Evolutionary conservation across 1,284 basidiomycete species (phyloP).

Genomic region (Baeospora myosura): DNA sequence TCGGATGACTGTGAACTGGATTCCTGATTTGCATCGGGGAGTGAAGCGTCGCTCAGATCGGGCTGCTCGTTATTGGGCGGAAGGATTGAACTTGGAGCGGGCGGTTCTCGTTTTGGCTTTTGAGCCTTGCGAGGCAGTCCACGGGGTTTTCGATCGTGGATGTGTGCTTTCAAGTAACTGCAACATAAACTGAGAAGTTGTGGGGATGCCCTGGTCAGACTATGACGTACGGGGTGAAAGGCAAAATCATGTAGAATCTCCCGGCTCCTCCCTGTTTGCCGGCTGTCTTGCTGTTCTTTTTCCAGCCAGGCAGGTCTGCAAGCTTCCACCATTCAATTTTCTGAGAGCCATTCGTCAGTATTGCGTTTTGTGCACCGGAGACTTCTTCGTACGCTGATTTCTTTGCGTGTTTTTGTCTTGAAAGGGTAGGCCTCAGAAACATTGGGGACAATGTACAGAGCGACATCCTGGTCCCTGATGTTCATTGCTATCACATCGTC

Average conservation of each 20-base stretch:
- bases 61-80: slow-evolving; percentile 15
- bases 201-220: slow-evolving; percentile 2
- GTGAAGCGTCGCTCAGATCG: slow-evolving; percentile 14
- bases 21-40: slow-evolving; percentile 38
- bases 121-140: slow-evolving; percentile 24
- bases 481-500: slow-evolving; percentile 79
- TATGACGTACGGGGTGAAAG: slow-evolving; percentile 78
- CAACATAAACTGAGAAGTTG: slow-evolving; percentile 1
- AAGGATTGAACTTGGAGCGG: slow-evolving; percentile 11
- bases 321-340: slow-evolving; percentile 96
- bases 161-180: slow-evolving; percentile 50
- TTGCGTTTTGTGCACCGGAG: slow-evolving; percentile 2
- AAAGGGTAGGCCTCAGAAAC: slow-evolving; percentile 89
- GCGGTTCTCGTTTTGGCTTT: slow-evolving; percentile 15
- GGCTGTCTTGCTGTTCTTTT: slow-evolving; percentile 62
- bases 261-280: too few species aligned
- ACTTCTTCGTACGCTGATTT: slow-evolving; percentile 82
- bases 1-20: slow-evolving; percentile 62
- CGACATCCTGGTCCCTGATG: slow-evolving; percentile 85
- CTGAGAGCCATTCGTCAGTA: slow-evolving; percentile 33
- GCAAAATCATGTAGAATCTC: slow-evolving; percentile 96
- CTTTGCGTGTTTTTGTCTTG: slow-evolving; percentile 92
- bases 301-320: slow-evolving; percentile 90
- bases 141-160: slow-evolving; percentile 45
- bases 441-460: slow-evolving; percentile 86